Percentiles rank a stretch among this genome's conserved stretches.
These are phyloP conservation scores for Macrophomina tecta DNA, from an alignment of 2,329 filamentous ascomycete genomes.

Conservation along the genomic window DNA sequence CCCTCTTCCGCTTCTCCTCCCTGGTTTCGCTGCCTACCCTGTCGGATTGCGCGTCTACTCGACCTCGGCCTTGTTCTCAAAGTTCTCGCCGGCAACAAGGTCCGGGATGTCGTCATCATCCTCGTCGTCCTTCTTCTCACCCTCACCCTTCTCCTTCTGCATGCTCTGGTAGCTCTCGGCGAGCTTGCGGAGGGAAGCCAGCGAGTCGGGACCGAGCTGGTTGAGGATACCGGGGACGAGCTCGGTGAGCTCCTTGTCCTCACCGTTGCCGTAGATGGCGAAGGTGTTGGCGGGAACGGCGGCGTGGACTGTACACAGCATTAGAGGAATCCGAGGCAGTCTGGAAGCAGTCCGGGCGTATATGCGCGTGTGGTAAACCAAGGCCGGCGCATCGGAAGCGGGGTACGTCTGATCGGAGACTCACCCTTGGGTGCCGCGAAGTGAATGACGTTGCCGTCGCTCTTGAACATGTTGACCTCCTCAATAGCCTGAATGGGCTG, in stretches of 20 bases:
- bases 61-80: slow-evolving; percentile 85
- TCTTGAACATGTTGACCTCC: slow-evolving; percentile 99
- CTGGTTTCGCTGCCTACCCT: slow-evolving; percentile 9
- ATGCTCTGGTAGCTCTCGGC: slow-evolving; percentile 99
- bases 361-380: not conserved
- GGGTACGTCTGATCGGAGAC: slow-evolving; percentile 36
- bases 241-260: slow-evolving; percentile 99
- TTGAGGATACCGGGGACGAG: slow-evolving; percentile 99
- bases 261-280: slow-evolving; percentile 97
- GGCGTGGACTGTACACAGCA: slow-evolving; percentile 75
- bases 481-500: slow-evolving; percentile 99
- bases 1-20: not conserved
- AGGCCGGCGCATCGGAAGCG: slow-evolving; percentile 3
- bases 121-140: slow-evolving; percentile 71
- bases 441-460: slow-evolving; percentile 99
- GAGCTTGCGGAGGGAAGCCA: slow-evolving; percentile 96
- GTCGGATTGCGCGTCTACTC: slow-evolving; percentile 64
- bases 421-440: slow-evolving; percentile 96
- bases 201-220: slow-evolving; percentile 97
- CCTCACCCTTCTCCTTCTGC: slow-evolving; percentile 88
- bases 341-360: not conserved
- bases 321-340: not conserved
- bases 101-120: slow-evolving; percentile 92
- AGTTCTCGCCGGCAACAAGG: slow-evolving; percentile 95
- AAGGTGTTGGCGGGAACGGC: slow-evolving; percentile 98